A percentile compares a stretch with the other conserved stretches of the same genome.
Evolutionary conservation across 805 yeast species (phyloP).

Genomic region (Cyberlindnera lachancei): DNA sequence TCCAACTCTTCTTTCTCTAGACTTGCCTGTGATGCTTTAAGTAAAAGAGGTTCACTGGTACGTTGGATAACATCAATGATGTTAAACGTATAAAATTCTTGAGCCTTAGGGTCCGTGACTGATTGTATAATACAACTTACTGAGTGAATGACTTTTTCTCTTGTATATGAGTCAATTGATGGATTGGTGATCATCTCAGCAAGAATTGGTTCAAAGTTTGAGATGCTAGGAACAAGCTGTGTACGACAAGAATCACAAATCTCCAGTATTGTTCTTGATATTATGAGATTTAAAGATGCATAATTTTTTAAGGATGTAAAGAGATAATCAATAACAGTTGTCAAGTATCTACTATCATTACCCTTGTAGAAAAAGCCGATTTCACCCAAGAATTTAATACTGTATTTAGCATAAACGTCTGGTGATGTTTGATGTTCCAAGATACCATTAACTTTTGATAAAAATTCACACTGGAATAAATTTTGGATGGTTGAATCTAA

Average conservation of each 20-base stretch:
- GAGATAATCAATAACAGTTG: conserved; percentile 47
- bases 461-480: conserved; percentile 25
- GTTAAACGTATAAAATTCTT: conserved; percentile 30
- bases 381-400: conserved; percentile 51
- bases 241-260: conserved; percentile 49
- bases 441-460: conserved; percentile 13
- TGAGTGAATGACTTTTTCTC: conserved; percentile 56
- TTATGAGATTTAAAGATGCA: conserved; percentile 26
- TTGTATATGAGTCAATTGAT: conserved; percentile 35
- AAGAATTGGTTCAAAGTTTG: conserved; percentile 41
- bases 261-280: conserved; percentile 51
- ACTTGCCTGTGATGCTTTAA: conserved; percentile 4
- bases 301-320: conserved; percentile 32
- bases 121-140: conserved; percentile 57
- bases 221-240: conserved; percentile 33
- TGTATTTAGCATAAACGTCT: conserved; percentile 33
- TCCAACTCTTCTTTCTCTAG: conserved; percentile 26
- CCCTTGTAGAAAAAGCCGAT: conserved; percentile 52
- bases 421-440: conserved; percentile 10
- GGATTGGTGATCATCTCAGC: conserved; percentile 37
- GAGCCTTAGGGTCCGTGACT: conserved; percentile 38
- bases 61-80: conserved; percentile 26
- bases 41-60: conserved; percentile 11
- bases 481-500: conserved; percentile 16
- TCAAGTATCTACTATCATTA: conserved; percentile 37